phyloP scores from a whole-genome alignment of 2,329 filamentous ascomycete genomes.

The Fusarium denticulatum region DNA sequence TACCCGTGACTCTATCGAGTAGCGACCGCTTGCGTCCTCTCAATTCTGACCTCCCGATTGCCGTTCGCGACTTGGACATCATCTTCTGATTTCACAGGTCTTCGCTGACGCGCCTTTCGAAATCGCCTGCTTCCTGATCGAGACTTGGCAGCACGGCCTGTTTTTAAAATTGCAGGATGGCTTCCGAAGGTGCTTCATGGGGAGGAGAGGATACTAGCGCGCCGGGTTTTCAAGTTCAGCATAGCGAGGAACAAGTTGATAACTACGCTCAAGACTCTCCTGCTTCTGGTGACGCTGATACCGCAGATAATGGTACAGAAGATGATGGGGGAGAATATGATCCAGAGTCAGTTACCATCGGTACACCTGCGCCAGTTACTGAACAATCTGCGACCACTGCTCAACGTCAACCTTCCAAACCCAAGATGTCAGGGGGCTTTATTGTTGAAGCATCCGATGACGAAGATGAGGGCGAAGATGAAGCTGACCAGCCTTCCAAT shows the following conservation, averaged over 20 bases:
- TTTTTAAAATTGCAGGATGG: slow-evolving; percentile 44
- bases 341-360: slow-evolving; percentile 63
- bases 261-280: slow-evolving; percentile 58
- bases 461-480: slow-evolving; percentile 67
- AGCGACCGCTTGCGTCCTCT: not conserved
- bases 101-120: slow-evolving; percentile 19
- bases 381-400: slow-evolving; percentile 44
- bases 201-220: slow-evolving; percentile 63
- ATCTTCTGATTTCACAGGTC: slow-evolving; percentile 2
- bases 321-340: slow-evolving; percentile 68
- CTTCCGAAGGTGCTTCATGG: slow-evolving; percentile 58
- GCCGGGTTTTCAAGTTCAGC: slow-evolving; percentile 65
- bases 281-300: slow-evolving; percentile 63
- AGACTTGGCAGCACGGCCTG: not conserved
- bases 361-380: slow-evolving; percentile 51
- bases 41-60: not conserved
- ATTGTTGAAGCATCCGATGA: slow-evolving; percentile 69
- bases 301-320: slow-evolving; percentile 58
- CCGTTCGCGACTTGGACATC: slow-evolving; percentile 4
- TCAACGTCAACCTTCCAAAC: slow-evolving; percentile 57
- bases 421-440: slow-evolving; percentile 69
- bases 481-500: slow-evolving; percentile 44
- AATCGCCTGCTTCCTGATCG: slow-evolving; percentile 19
- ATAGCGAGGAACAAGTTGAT: slow-evolving; percentile 66
- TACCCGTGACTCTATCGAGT: not conserved